Conservation (phyloP, 352 stramenopile genomes). For the Phytophthora tubulina region DNA sequence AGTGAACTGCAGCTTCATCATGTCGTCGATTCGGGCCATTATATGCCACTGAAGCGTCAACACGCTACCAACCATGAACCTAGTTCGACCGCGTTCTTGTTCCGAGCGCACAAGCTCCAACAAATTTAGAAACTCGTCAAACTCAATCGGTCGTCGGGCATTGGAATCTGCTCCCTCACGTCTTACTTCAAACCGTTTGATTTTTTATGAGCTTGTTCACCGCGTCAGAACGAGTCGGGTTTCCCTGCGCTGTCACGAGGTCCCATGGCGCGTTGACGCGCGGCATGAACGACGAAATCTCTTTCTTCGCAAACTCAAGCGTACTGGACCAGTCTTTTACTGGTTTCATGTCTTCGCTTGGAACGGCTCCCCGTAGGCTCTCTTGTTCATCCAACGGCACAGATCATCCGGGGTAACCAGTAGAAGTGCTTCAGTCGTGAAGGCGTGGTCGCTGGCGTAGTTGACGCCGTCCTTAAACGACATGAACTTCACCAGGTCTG, state of each 20-base stretch:
- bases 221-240: slow-evolving; percentile 29
- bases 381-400: slow-evolving; percentile 24
- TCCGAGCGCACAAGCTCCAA: slow-evolving; percentile 1
- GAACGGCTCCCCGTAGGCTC: background rate
- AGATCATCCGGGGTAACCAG: background rate
- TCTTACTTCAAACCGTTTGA: slow-evolving; percentile 15
- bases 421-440: background rate
- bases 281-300: slow-evolving; percentile 32
- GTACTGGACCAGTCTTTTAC: background rate
- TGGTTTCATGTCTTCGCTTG: slow-evolving; percentile 15
- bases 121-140: slow-evolving; percentile 21
- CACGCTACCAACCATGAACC: slow-evolving; percentile 15
- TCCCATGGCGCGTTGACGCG: slow-evolving; percentile 12
- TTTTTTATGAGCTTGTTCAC: slow-evolving; percentile 31
- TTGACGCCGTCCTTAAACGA: background rate
- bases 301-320: slow-evolving; percentile 26
- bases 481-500: slow-evolving; percentile 18
- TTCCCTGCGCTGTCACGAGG: slow-evolving; percentile 9
- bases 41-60: slow-evolving; percentile 33
- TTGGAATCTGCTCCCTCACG: slow-evolving; percentile 12
- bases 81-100: background rate
- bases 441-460: background rate
- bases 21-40: slow-evolving; percentile 32
- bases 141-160: slow-evolving; percentile 14
- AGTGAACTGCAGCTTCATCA: slow-evolving; percentile 32